A percentile compares a stretch with the other conserved stretches of the same genome.
Evolutionary conservation across 768 basidiomycete species (phyloP).

Genomic region (Trametes villosa): DNA sequence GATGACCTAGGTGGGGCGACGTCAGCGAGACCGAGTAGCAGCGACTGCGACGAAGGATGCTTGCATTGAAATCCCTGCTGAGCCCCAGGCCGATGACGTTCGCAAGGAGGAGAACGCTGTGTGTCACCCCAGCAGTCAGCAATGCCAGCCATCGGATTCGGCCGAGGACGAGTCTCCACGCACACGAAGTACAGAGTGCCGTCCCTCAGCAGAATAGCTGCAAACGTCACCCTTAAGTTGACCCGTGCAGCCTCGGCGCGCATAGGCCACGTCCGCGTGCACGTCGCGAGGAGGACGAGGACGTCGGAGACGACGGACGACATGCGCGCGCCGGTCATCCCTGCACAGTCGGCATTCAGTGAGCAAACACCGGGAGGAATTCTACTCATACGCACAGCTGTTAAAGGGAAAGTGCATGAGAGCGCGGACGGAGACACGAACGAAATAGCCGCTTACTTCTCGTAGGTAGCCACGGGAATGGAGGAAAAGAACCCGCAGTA

Average conservation of each 20-base stretch:
- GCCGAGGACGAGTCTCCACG: neutral
- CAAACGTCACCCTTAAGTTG: neutral
- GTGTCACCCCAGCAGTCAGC: neutral
- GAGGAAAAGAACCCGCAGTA: neutral
- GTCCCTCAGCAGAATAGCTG: neutral
- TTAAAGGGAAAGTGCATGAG: too few relatives aligned
- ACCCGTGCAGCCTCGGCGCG: neutral
- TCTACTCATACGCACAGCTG: too few relatives aligned
- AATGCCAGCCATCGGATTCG: too few relatives aligned
- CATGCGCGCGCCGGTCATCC: slow-evolving; percentile 1
- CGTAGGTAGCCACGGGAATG: neutral
- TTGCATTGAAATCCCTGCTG: neutral
- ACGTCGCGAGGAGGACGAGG: neutral
- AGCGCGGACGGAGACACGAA: too few relatives aligned
- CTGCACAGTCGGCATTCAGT: neutral
- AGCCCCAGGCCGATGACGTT: neutral
- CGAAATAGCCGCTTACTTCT: neutral
- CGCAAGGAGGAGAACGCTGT: neutral
- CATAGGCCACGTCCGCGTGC: neutral
- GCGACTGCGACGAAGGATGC: neutral
- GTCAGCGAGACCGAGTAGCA: neutral
- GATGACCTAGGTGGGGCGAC: neutral
- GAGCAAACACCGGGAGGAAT: too few relatives aligned
- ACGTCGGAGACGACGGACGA: neutral
- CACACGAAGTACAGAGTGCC: neutral